A percentile compares a stretch with the other conserved stretches of the same genome.
Evolutionary conservation across 2,329 filamentous ascomycete species (phyloP).

Genomic region (Venturiaceae sp.): DNA sequence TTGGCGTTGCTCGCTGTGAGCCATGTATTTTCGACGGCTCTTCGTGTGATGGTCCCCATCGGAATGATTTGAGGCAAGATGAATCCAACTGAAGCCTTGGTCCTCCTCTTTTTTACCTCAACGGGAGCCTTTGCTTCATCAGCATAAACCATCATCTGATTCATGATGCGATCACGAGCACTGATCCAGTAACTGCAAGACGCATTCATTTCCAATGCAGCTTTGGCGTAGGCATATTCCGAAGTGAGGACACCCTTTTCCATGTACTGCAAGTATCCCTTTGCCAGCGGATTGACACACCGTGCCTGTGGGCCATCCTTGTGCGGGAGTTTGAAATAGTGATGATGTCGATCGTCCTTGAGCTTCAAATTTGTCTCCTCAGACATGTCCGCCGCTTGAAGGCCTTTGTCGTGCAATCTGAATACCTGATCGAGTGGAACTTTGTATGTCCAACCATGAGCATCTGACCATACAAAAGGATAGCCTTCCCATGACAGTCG

Average conservation of each 20-base stretch:
- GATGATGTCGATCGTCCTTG: conserved; percentile 53
- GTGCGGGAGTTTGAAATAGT: conserved; percentile 91
- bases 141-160: conserved; percentile 90
- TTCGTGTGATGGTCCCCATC: conserved; percentile 93
- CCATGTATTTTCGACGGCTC: conserved; percentile 97
- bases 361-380: conserved; percentile 61
- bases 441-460: conserved; percentile 85
- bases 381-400: conserved; percentile 66
- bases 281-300: conserved; percentile 81
- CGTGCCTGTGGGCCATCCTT: conserved; percentile 84
- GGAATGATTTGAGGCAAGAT: conserved; percentile 94
- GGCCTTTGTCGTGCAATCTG: conserved; percentile 35
- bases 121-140: conserved; percentile 37
- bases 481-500: conserved; percentile 81
- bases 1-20: conserved; percentile 96
- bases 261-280: conserved; percentile 83
- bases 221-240: conserved; percentile 81
- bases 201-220: conserved; percentile 95
- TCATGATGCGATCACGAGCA: conserved; percentile 81
- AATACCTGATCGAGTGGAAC: conserved; percentile 43
- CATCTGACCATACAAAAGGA: conserved; percentile 87
- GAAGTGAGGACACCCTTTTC: conserved; percentile 82
- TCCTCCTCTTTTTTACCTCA: conserved; percentile 16
- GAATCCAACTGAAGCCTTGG: conserved; percentile 50
- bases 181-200: conserved; percentile 99